Evolutionary conservation across 2,329 filamentous ascomycete species (phyloP).

Genomic region (Mycogone perniciosa): DNA sequence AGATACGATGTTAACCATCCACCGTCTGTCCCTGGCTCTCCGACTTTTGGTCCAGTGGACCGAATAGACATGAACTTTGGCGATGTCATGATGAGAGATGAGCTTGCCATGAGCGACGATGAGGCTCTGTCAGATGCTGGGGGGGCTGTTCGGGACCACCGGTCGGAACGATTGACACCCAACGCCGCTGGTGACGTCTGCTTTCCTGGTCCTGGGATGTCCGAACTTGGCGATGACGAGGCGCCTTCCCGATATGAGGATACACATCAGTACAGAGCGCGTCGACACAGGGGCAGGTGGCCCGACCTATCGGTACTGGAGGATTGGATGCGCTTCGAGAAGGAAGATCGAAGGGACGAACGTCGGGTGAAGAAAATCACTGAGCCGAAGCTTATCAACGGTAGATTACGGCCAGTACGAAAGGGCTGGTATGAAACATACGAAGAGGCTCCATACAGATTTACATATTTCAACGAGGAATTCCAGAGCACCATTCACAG

Average conservation of each 20-base stretch:
- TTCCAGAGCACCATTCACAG: slow-evolving; percentile 95
- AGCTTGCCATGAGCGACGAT: slow-evolving; percentile 41
- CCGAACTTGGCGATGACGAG: slow-evolving; percentile 77
- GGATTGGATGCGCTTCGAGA: slow-evolving; percentile 86
- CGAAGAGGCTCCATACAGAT: slow-evolving; percentile 86
- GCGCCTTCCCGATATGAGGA: slow-evolving; percentile 40
- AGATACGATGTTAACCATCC: slow-evolving; percentile 62
- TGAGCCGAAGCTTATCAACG: slow-evolving; percentile 87
- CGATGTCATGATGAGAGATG: slow-evolving; percentile 66
- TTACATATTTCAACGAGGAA: slow-evolving; percentile 98
- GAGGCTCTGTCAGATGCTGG: slow-evolving; percentile 28
- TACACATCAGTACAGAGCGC: slow-evolving; percentile 28
- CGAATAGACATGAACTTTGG: slow-evolving; percentile 53
- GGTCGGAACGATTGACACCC: slow-evolving; percentile 44
- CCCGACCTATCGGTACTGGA: slow-evolving; percentile 79
- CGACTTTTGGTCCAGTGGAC: slow-evolving; percentile 43
- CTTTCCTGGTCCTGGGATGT: slow-evolving; percentile 68
- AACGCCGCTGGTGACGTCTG: slow-evolving; percentile 83
- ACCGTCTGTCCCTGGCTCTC: slow-evolving; percentile 60
- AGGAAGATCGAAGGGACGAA: slow-evolving; percentile 72
- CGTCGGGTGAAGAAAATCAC: slow-evolving; percentile 85
- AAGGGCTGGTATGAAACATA: slow-evolving; percentile 79
- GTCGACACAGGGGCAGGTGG: slow-evolving; percentile 69
- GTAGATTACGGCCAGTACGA: slow-evolving; percentile 74
- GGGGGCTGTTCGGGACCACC: slow-evolving; percentile 20